Evolutionary conservation across 352 stramenopile genomes (phyloP), one percentile per base, ranked within the genome.

Genomic region (Peronospora belbahrii): DNA sequence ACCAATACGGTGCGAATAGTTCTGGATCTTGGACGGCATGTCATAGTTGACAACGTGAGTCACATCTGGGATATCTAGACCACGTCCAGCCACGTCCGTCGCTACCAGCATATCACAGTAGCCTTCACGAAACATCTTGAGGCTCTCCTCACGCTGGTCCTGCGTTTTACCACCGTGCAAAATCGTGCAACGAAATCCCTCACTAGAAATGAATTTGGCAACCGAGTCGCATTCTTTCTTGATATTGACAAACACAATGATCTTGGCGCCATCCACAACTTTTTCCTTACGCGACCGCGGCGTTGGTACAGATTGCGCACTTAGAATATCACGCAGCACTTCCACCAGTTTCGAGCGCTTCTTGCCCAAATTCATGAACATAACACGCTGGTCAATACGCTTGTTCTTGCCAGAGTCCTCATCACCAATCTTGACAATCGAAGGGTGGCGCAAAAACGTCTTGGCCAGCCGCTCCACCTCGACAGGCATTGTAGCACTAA

Each of bases 231-330:
- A 96, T 52, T 95, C 83, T 59, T 98, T 98, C 83, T 99, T 99
- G 57, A 97, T 92, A 69, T 99, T 99, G 48, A 98, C 96, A 68
- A 99, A 99, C n/a, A 99, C 94, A 47, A 99, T 98, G 33, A 98
- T 84, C 72, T 98, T 98, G 20, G 95, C 75, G 2, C 83, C 68
- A 17, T 94, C 79, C 1, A 78, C 66, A 4, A 71, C 56, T 19
- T 80, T 78, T 50, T 89, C 76, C 49, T 88, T 90, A 36, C 76
- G 66, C 3, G 70, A 84, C 3, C 67, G 61, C 0, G 75, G 68
- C 37, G 62, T 46, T 14, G 56, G 52, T 3, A 60, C 47, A 13
- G 51, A 55, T 46, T 83, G 72, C 4, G 69, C 71, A 42, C 82
- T 83, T 2, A 89, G 52, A 32, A 98, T 81, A 11, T 96, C 77